Evolutionary conservation across 106 monocot species (phyloP), one percentile per base, ranked within the genome.

Genomic region (Amphibolis antarctica): DNA sequence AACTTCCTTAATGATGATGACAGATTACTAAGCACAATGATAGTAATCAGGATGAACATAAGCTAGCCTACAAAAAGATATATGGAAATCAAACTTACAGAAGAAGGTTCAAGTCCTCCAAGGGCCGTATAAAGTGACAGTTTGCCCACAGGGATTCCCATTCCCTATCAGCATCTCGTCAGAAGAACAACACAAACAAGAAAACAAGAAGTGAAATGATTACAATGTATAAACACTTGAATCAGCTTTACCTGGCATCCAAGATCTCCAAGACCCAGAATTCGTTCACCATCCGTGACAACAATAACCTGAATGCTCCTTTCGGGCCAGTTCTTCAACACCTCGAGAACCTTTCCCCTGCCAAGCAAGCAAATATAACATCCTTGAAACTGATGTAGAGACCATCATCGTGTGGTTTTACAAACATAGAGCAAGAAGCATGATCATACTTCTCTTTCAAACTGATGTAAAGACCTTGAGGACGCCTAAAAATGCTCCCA

Each of bases 231-330:
- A 66, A 50, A 71, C 14, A 10, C 5, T 29, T 30, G 31, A 29
- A 45, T 25, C 15, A 58, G 6, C 36, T 58, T 62, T 36, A 88
- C 93, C 83, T 94, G 88, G 60, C 88, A 94, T 1, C 93, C 93
- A 20, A 94, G 81, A 77, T 94, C 93, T 26, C 93, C 93, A 31
- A 94, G 93, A 24, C 93, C 93, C 66, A 93, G 77, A 65, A 93
- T 93, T 4, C 93, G 82, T 66, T 93, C 93, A 23, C 93, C 93
- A 72, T 94, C 88, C 45, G 93, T 94, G 42, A 94, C 93, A 26
- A 89, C 86, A 65, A 94, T 89, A 74, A 86, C 93, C 62, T 94
- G 89, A 74, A 94, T 79, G 18, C 26, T 69, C 70, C 59, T 85
- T 70, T 88, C 77, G 46, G 93, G 93, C 93, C 93, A 94, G 77